Conservation (phyloP, 495 filamentous ascomycete species). For the Monascus purpureus region DNA sequence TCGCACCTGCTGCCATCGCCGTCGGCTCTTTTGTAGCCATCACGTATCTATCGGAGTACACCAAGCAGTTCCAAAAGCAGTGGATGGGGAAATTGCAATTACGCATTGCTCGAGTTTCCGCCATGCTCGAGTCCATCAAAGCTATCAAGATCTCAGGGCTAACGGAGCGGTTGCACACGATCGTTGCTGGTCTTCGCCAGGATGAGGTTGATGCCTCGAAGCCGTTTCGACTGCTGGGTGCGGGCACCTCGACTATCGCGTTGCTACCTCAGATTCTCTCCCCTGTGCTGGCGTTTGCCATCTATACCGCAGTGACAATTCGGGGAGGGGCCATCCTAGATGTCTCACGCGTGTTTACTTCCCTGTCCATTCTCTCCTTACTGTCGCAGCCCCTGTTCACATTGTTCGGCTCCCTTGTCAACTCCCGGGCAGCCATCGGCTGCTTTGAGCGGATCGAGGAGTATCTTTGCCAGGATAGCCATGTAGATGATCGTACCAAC, state of each 20-base stretch:
- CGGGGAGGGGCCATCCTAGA: conserved; percentile 3
- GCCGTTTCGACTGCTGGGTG: conserved; percentile 6
- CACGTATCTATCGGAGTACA: too few relatives aligned
- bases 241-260: conserved; percentile 4
- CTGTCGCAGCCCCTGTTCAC: conserved; percentile 8
- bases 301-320: conserved; percentile 4
- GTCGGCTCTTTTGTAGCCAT: too few relatives aligned
- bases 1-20: too few relatives aligned
- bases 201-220: conserved; percentile 7
- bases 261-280: conserved; percentile 4
- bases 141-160: conserved; percentile 6
- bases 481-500: conserved; percentile 6
- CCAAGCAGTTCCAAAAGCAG: too few relatives aligned
- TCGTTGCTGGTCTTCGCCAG: conserved; percentile 2
- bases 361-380: too few relatives aligned
- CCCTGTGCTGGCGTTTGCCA: conserved; percentile 6
- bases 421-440: conserved; percentile 17
- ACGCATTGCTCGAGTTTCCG: too few relatives aligned
- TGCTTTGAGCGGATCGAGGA: conserved; percentile 29
- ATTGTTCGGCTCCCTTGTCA: conserved; percentile 15
- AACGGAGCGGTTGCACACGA: conserved; percentile 1
- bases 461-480: too few relatives aligned
- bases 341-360: conserved; percentile 6
- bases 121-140: conserved; percentile 8
- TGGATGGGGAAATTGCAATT: too few relatives aligned